Percentiles rank a stretch among this genome's conserved stretches.
Conservation (phyloP, 208 protist genomes). For the Leishmania amazonensis region DNA sequence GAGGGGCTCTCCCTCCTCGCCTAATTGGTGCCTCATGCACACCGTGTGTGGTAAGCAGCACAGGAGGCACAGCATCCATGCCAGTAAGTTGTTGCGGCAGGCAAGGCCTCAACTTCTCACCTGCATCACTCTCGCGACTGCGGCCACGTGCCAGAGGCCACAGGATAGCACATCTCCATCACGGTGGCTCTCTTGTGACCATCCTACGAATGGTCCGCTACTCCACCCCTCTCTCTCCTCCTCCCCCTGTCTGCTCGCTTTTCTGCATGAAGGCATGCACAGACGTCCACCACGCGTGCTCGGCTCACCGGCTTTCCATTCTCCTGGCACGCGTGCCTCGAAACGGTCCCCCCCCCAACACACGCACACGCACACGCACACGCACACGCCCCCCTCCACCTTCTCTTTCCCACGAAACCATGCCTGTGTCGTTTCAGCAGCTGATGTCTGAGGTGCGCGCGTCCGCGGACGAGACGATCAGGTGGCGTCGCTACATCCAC, state of each 20-base stretch:
- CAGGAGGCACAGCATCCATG: not conserved
- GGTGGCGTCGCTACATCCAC: constrained; percentile 71
- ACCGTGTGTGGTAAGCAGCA: not conserved
- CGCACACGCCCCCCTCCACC: not conserved
- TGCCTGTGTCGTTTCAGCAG: constrained; percentile 27
- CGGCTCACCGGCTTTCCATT: not conserved
- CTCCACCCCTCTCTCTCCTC: not conserved
- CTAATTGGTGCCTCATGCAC: not conserved
- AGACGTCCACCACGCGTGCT: not conserved
- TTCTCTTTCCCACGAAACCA: not conserved
- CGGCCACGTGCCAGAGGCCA: not conserved
- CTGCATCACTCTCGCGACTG: not conserved
- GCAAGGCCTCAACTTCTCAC: not conserved
- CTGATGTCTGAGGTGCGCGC: constrained; percentile 30
- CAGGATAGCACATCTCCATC: not conserved
- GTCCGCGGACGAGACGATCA: constrained; percentile 42
- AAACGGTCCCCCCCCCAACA: not conserved
- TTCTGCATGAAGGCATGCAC: not conserved
- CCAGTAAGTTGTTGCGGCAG: not conserved
- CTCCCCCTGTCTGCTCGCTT: not conserved
- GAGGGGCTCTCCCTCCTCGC: not conserved
- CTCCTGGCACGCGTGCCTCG: not conserved
- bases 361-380: no score
- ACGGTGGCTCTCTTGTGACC: not conserved
- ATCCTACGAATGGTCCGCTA: not conserved